phyloP scores from a whole-genome alignment of 129 eudicot genomes.

The Daucus carota region DH1_v3.0 NC_030381.2:53116501-53117000 shows the following conservation, averaged over 20 bases:
- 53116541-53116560: conserved; percentile 60
- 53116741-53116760: neutral
- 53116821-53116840: neutral
- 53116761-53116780: neutral
- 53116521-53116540: conserved; percentile 66
- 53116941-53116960: neutral
- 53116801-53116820: neutral
- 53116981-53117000: too few species aligned
- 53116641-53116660: conserved; percentile 63
- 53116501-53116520: conserved; percentile 66
- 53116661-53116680: conserved; percentile 58
- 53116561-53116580: conserved; percentile 43
- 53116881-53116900: neutral
- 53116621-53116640: conserved; percentile 46
- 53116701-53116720: neutral
- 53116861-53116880: neutral
- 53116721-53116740: neutral
- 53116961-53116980: too few species aligned
- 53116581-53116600: conserved; percentile 33
- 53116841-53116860: neutral
- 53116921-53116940: neutral
- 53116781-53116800: neutral
- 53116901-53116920: neutral
- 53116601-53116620: conserved; percentile 35
- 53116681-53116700: conserved; percentile 6